Evolutionary conservation across 1,139 yeast species (phyloP), one percentile per base, ranked within the genome.

Genomic region (Pichiaceae sp.): DNA sequence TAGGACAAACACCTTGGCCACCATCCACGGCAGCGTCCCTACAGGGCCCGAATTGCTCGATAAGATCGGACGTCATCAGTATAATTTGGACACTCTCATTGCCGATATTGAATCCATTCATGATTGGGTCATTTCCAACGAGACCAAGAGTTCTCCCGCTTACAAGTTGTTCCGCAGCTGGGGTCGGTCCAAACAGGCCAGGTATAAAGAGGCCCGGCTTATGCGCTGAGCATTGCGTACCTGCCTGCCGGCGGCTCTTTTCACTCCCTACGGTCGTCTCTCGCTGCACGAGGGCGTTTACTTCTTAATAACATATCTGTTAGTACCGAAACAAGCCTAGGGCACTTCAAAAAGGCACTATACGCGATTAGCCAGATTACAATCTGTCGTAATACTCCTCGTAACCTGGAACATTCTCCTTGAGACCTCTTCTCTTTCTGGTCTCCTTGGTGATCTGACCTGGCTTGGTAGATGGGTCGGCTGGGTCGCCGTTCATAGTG

Each of bases 341-440:
- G n/a, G 29, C 7, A 11, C 11, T 21, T 30, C 18, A 30, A 18
- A 6, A 19, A 30, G 30, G 28, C 29, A 12, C 17, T 33, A 37
- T 11, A 27, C 32, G 15, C 20, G 14, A 17, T 18, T 9, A 21
- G 8, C n/a, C 16, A 2, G 3, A 73, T 79, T 86, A 91, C 74
- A 91, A 86, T 75, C 89, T 89, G 79, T 91, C 98, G 78, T 91
- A 91, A 83, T 85, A 91, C 76, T 91, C 97, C 74, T 86, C 95
- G 85, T 91, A 91, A 68, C 94, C 95, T 73, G 98, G 97, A 70
- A 89, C 96, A 60, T 68, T 81, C 60, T 85, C 87, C 85, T 91
- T 91, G 78, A 85, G 67, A 79, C 97, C 97, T 69, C 82, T 86
- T 74, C 97, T 85, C 78, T 79, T 82, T 79, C 99, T 87, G 71